Conservation (phyloP, 1,284 basidiomycete genomes). For the Erythrobasidium hasegawianum region DNA sequence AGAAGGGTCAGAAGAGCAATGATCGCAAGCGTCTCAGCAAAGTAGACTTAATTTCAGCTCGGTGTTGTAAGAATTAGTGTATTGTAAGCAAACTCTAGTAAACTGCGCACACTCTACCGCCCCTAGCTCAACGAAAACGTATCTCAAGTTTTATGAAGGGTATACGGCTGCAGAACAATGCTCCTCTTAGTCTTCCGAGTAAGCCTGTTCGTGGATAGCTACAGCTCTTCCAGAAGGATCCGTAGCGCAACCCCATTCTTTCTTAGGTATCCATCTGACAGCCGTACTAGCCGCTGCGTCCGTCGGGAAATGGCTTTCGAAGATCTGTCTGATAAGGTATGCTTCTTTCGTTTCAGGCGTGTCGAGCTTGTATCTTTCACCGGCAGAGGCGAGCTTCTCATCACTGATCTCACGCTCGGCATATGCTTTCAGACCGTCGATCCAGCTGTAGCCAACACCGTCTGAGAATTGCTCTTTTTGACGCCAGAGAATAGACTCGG, state of each 20-base stretch:
- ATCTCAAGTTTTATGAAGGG: too few species aligned
- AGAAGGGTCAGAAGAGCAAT: conserved; percentile 1
- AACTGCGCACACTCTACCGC: too few species aligned
- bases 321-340: conserved; percentile 89
- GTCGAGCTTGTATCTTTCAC: conserved; percentile 72
- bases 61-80: too few species aligned
- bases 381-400: conserved; percentile 70
- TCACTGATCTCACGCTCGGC: conserved; percentile 73
- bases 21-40: too few species aligned
- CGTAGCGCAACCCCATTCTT: conserved; percentile 91
- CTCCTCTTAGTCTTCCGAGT: conserved; percentile 49
- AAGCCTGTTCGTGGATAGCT: conserved; percentile 91
- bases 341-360: conserved; percentile 97
- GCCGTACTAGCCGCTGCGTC: conserved; percentile 86
- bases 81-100: too few species aligned
- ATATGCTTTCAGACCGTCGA: conserved; percentile 94
- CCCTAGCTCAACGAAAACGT: too few species aligned
- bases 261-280: conserved; percentile 75
- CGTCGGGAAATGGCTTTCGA: conserved; percentile 80
- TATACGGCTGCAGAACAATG: too few species aligned
- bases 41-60: too few species aligned
- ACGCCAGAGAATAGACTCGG: conserved; percentile 91
- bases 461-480: conserved; percentile 99
- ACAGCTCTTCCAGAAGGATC: conserved; percentile 96
- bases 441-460: conserved; percentile 99